Conservation (phyloP, 306 rosid species). For the Castanea mollissima region DNA sequence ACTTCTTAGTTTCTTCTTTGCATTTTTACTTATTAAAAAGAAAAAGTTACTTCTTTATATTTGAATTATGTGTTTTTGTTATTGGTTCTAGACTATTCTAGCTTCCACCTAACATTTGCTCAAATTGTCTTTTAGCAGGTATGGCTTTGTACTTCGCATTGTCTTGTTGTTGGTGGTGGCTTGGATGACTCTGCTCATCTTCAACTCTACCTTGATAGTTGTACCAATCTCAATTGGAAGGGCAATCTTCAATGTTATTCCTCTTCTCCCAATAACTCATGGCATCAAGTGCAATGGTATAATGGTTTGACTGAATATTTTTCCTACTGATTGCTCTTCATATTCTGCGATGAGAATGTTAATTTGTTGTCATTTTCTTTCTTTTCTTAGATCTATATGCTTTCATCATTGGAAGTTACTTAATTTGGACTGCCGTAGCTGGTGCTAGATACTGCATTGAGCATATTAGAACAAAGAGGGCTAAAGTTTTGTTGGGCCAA, state of each 20-base stretch:
- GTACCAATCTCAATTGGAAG: slow-evolving; percentile 91
- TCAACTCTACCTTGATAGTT: slow-evolving; percentile 91
- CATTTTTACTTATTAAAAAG: not conserved
- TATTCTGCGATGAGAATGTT: slow-evolving; percentile 9
- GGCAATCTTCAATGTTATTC: slow-evolving; percentile 81
- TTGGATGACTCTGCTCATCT: slow-evolving; percentile 94
- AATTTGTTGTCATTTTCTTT: slow-evolving; percentile 15
- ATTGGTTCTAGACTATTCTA: slow-evolving; percentile 5
- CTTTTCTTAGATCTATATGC: slow-evolving; percentile 77
- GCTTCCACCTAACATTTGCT: slow-evolving; percentile 1
- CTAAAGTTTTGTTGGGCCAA: slow-evolving; percentile 63
- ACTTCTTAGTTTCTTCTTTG: not conserved
- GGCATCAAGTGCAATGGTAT: slow-evolving; percentile 97
- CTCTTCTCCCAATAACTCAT: slow-evolving; percentile 94
- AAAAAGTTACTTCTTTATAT: not conserved
- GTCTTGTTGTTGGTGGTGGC: slow-evolving; percentile 91
- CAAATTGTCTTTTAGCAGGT: slow-evolving; percentile 42
- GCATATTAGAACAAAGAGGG: slow-evolving; percentile 66
- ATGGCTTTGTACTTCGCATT: slow-evolving; percentile 86
- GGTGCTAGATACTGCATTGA: slow-evolving; percentile 88
- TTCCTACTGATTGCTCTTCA: not conserved
- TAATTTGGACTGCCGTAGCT: slow-evolving; percentile 93
- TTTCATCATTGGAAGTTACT: slow-evolving; percentile 90
- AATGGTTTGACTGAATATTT: slow-evolving; percentile 17
- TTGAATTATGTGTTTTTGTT: not conserved